These are phyloP conservation scores for Auriculariales sp. DNA, from an alignment of 768 basidiomycete genomes.

Conservation along the genomic window DNA sequence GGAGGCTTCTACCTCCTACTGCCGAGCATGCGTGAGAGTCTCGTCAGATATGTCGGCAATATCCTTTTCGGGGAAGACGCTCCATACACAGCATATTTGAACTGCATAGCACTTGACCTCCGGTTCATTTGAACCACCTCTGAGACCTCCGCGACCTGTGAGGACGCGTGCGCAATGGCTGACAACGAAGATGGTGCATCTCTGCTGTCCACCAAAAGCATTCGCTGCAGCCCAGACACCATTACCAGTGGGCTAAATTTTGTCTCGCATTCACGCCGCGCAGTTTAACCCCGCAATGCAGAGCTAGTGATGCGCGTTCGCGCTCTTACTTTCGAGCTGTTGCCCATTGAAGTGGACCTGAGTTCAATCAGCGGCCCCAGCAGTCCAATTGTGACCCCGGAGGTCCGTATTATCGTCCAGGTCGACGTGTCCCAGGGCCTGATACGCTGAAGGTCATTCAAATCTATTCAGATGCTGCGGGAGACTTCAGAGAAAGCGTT, in stretches of 20 bases:
- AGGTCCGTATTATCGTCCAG: too few species aligned
- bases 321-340: slow-evolving; percentile 54
- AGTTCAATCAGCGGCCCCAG: slow-evolving; percentile 57
- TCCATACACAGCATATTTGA: too few species aligned
- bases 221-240: slow-evolving; percentile 52
- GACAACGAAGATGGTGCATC: slow-evolving; percentile 27
- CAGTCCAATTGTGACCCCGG: slow-evolving; percentile 66
- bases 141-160: too few species aligned
- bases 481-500: slow-evolving; percentile 82
- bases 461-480: slow-evolving; percentile 67
- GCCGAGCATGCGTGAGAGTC: too few species aligned
- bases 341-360: slow-evolving; percentile 69
- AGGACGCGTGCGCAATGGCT: too few species aligned
- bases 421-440: neutral
- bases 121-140: too few species aligned
- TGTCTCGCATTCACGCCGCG: neutral
- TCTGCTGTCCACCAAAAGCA: slow-evolving; percentile 28
- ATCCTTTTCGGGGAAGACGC: too few species aligned
- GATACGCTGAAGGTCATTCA: slow-evolving; percentile 38
- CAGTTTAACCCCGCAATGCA: slow-evolving; percentile 15
- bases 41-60: too few species aligned
- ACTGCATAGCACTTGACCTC: too few species aligned
- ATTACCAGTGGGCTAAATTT: slow-evolving; percentile 40
- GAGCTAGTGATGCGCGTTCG: slow-evolving; percentile 73
- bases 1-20: too few species aligned